Base-by-base conservation (phyloP, 352 stramenopile species). In the Aphanomyces invadans region DNA sequence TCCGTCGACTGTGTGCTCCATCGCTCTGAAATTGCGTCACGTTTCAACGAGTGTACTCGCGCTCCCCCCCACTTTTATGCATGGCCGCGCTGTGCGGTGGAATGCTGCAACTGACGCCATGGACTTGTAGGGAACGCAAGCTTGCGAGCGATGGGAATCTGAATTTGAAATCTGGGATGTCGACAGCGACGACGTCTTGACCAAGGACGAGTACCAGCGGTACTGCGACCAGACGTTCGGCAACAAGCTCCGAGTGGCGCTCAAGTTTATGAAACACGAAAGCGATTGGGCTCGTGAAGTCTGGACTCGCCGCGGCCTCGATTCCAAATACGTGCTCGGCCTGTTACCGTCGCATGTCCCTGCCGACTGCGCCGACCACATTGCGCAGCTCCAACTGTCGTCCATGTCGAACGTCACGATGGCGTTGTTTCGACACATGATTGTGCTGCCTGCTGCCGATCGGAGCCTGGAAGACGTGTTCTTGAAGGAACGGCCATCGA, bases 381-480 rank as follows among this genome's bases (percentile, higher is more conserved):
- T 25, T n/a, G n/a, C n/a, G n/a, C n/a, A n/a, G n/a, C n/a, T n/a
- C n/a, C n/a, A n/a, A 9, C 12, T 4, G 21, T 26, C 44, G 21
- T 52, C 23, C 9, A 21, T 25, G 21, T 23, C 23, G 12, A 25
- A 25, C 44, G 15, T 45, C 2, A 21, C 26, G 19, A 26, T 31
- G 29, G 26, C 28, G 4, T 26, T 45, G 7, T 60, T 42, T 21
- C n/a, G 5, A 17, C 15, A 28, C 3, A 2, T 60, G 52, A 7
- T 60, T 10, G 52, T 60, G 12, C 42, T 60, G 52, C 31, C 52
- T 4, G 25, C 28, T 23, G 52, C 52, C 31, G 52, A 31, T 19
- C 52, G 52, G 9, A 42, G 25, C 11, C 21, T 60, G 3, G 28
- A 60, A 25, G 52, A 60, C 29, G 21, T 60, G 19, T 60, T 60